phyloP scores from a whole-genome alignment of 345 rosid genomes.

The Citrus trifoliata region DNA sequence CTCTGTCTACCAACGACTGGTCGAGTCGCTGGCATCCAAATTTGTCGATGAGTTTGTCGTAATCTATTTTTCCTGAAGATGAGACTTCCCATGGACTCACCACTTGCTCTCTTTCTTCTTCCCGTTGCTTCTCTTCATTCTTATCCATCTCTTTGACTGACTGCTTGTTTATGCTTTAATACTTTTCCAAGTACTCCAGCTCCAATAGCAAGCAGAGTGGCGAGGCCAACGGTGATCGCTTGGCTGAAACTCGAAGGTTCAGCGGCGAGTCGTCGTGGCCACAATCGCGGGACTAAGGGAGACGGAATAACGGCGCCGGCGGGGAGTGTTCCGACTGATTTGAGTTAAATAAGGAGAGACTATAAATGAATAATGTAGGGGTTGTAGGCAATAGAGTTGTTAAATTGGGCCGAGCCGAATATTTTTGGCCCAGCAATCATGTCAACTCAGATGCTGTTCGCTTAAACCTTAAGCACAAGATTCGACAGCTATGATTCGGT shows the following conservation, averaged over 20 bases:
- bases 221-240: neutral
- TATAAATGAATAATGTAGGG: too few species aligned
- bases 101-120: constrained; percentile 37
- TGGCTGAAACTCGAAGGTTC: neutral
- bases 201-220: neutral
- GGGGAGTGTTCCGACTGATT: neutral
- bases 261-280: neutral
- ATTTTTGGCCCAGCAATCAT: too few species aligned
- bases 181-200: neutral
- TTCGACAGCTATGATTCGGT: too few species aligned
- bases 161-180: neutral
- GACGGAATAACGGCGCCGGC: neutral
- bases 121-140: constrained; percentile 12
- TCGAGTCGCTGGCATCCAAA: constrained; percentile 89
- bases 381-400: too few species aligned
- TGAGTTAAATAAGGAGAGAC: neutral
- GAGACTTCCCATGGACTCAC: constrained; percentile 96
- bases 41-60: constrained; percentile 82
- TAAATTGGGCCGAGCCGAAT: too few species aligned
- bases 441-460: too few species aligned
- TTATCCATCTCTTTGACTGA: constrained; percentile 23
- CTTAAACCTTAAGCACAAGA: too few species aligned
- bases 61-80: constrained; percentile 74
- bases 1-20: constrained; percentile 56
- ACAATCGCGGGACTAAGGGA: neutral